Conservation (phyloP, 116 monocot genomes). For the Trichopus zeylanicus region DNA sequence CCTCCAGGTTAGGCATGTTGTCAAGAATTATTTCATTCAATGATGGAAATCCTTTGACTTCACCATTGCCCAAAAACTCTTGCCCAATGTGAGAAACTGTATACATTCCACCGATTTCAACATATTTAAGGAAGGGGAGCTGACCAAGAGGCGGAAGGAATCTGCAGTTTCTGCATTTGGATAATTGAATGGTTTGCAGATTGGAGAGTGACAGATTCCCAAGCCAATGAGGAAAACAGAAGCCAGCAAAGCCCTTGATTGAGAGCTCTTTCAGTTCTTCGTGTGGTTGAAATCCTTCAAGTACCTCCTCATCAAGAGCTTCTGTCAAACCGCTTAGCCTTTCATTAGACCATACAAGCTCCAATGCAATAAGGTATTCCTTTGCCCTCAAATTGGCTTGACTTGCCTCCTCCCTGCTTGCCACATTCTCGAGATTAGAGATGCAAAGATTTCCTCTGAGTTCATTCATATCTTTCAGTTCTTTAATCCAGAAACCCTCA, state of each 20-base stretch:
- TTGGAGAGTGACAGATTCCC: neutral
- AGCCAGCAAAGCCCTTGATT: slow-evolving; percentile 12
- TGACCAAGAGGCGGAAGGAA: slow-evolving; percentile 18
- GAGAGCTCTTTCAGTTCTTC: slow-evolving; percentile 6
- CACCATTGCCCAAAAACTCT: slow-evolving; percentile 11
- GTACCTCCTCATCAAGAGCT: slow-evolving; percentile 1
- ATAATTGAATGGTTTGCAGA: neutral
- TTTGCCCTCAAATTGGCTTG: slow-evolving; percentile 5
- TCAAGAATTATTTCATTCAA: slow-evolving; percentile 9
- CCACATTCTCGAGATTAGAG: slow-evolving; percentile 16
- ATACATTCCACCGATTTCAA: slow-evolving; percentile 9
- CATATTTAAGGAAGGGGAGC: slow-evolving; percentile 9
- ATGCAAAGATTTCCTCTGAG: slow-evolving; percentile 24
- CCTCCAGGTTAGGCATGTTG: slow-evolving; percentile 16
- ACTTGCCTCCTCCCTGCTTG: slow-evolving; percentile 2
- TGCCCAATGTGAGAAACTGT: neutral
- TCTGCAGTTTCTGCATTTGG: slow-evolving; percentile 3
- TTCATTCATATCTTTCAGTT: slow-evolving; percentile 31
- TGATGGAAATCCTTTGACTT: slow-evolving; percentile 5
- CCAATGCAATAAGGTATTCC: slow-evolving; percentile 3
- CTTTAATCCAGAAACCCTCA: slow-evolving; percentile 22
- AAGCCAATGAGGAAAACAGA: slow-evolving; percentile 11
- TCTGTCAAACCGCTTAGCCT: neutral
- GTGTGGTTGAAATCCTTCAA: slow-evolving; percentile 14
- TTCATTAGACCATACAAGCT: slow-evolving; percentile 10